Base-by-base conservation (phyloP, 192 early-diverging fungal species). In the Thamnidium elegans region DNA sequence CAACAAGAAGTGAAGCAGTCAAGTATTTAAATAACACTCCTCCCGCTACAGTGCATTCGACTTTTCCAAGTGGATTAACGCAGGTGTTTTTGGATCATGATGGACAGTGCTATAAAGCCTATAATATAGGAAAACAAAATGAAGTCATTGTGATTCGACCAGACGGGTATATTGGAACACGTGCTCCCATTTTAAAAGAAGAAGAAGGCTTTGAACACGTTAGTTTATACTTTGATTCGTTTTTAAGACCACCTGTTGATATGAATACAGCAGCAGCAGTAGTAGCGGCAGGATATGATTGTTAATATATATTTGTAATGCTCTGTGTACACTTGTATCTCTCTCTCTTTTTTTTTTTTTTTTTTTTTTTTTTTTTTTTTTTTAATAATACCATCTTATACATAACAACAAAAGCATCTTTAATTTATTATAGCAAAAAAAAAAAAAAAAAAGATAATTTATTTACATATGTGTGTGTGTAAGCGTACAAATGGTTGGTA, bases 51-150 rank as follows among this genome's bases (percentile, higher is more conserved):
- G 39, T 69, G 0, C 50, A 69, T 21, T 30, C 46, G 26, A 32
- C 44, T 1, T 69, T 69, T 43, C 67, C 67, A 19, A 20, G 19
- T 32, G 59, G 67, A 10, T 34, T 69, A 7, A 32, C 32, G 3
- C 51, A 62, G n/a, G 67, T 69, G 2, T 69, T 55, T 63, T 47
- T 69, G 26, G 67, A 69, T 50, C 67, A 69, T 15, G 67, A 69
- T 23, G 59, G 62, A 10, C 67, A 69, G 36, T 52, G 58, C 7
- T 51, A 69, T 21, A 48, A 34, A 9, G 26, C 53, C 13, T 69
- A 69, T 39, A 30, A 39, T 31, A 23, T 48, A 30, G 19, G 42
- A 2, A 55, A 32, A 32, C 31, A 42, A 1, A 51, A 39, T 8
- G 46, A 50, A 32, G 43, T 62, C 4, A 47, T 69, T 11, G 53